phyloP scores from a whole-genome alignment of 2,329 filamentous ascomycete species.

The Botryotinia narcissicola region DNA sequence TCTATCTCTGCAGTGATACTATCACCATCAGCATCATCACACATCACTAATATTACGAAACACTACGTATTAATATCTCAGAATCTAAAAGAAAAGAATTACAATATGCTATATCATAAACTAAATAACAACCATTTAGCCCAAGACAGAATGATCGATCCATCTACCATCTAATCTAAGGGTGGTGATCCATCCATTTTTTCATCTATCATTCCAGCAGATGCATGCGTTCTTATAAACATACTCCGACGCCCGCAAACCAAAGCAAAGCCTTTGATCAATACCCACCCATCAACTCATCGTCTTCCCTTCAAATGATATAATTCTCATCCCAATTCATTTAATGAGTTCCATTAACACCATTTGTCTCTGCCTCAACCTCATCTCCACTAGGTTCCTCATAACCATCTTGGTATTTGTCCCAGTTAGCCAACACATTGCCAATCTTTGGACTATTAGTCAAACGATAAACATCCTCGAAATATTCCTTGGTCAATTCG shows the following conservation, averaged over 20 bases:
- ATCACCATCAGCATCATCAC: background rate
- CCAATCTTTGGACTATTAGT: constrained; percentile 60
- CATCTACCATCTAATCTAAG: constrained; percentile 11
- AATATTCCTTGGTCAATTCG: constrained; percentile 96
- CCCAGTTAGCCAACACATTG: constrained; percentile 40
- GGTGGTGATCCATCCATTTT: background rate
- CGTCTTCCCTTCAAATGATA: background rate
- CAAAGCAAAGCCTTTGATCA: background rate
- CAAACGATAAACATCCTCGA: constrained; percentile 95
- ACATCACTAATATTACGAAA: background rate
- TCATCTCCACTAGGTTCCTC: constrained; percentile 6
- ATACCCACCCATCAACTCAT: constrained; percentile 4
- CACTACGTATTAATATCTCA: background rate
- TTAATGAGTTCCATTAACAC: constrained; percentile 7
- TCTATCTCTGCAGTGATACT: background rate
- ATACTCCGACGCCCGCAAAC: constrained; percentile 11
- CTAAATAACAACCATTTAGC: constrained; percentile 1
- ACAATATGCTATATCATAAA: constrained; percentile 9
- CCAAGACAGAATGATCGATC: background rate
- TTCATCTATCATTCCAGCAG: constrained; percentile 11
- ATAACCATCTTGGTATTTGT: constrained; percentile 38
- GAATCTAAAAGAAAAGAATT: background rate
- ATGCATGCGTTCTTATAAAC: background rate
- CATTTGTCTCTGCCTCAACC: constrained; percentile 1
- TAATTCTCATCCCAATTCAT: background rate